Conservation (phyloP, 257 asterid genomes). For the Plantago major region DNA sequence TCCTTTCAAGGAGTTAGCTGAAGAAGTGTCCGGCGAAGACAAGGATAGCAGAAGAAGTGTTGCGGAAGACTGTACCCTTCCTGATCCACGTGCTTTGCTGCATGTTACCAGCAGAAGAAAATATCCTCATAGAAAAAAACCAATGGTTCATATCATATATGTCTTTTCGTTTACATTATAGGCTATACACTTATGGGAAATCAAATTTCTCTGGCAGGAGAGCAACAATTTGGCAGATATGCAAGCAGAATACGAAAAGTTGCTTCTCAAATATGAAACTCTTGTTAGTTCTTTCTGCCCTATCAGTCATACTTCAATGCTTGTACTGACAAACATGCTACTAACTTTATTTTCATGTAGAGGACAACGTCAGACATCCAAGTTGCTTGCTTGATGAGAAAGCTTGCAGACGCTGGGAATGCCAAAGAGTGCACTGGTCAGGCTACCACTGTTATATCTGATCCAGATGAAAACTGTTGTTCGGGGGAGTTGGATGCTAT, state of each 20-base stretch:
- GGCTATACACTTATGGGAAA: slow-evolving; percentile 6
- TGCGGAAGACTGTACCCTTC: slow-evolving; percentile 48
- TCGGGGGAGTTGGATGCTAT: slow-evolving; percentile 59
- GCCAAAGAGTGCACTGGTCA: slow-evolving; percentile 29
- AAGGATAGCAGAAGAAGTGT: slow-evolving; percentile 26
- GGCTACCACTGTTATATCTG: slow-evolving; percentile 23
- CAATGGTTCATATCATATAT: slow-evolving; percentile 42
- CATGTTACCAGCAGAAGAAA: slow-evolving; percentile 88
- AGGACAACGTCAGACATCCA: slow-evolving; percentile 52
- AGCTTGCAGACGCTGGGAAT: slow-evolving; percentile 49
- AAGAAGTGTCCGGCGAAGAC: slow-evolving; percentile 45
- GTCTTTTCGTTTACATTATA: slow-evolving; percentile 2
- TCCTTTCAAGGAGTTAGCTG: slow-evolving; percentile 64
- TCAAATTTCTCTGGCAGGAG: slow-evolving; percentile 46
- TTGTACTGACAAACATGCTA: slow-evolving; percentile 11
- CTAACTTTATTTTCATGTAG: slow-evolving; percentile 35
- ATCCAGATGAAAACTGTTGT: slow-evolving; percentile 29
- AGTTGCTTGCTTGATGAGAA: slow-evolving; percentile 58
- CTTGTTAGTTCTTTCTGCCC: slow-evolving; percentile 53
- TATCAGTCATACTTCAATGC: slow-evolving; percentile 13
- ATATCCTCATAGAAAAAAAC: slow-evolving; percentile 50
- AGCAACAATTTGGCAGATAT: slow-evolving; percentile 40
- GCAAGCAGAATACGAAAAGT: slow-evolving; percentile 62
- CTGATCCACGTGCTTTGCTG: slow-evolving; percentile 61
- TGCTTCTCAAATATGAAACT: slow-evolving; percentile 63